phyloP scores from a whole-genome alignment of 306 rosid species.

The Dicorynia guianensis region DNA sequence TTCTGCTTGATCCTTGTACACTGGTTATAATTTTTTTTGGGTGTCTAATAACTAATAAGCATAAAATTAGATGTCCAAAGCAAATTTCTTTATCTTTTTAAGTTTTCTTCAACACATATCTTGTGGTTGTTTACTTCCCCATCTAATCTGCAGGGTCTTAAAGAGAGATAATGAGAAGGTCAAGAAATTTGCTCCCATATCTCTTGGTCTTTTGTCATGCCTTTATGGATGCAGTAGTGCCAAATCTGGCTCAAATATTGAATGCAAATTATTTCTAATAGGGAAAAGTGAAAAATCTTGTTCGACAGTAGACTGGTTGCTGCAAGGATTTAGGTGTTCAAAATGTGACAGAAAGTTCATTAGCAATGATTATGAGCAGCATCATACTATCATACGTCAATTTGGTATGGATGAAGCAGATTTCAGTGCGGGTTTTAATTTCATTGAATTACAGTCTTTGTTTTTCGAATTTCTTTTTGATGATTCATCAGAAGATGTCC shows the following conservation, averaged over 20 bases:
- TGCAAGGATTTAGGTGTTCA: conserved; percentile 89
- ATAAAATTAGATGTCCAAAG: neutral
- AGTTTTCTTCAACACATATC: neutral
- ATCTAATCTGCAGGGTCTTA: conserved; percentile 59
- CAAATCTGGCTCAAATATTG: conserved; percentile 40
- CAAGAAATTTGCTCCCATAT: conserved; percentile 65
- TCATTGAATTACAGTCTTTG: conserved; percentile 58
- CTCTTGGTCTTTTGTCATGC: conserved; percentile 89
- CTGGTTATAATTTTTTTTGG: conserved; percentile 2
- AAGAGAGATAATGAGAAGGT: conserved; percentile 64
- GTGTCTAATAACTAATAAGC: neutral
- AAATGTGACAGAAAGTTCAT: conserved; percentile 67
- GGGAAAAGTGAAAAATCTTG: conserved; percentile 49
- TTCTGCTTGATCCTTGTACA: conserved; percentile 1
- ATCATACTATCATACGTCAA: conserved; percentile 47
- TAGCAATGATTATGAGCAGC: conserved; percentile 41
- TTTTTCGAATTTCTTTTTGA: conserved; percentile 81
- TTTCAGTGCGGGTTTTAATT: conserved; percentile 56
- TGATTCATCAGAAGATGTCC: conserved; percentile 84
- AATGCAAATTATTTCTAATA: conserved; percentile 64
- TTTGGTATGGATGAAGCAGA: conserved; percentile 47
- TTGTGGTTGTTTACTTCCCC: conserved; percentile 40
- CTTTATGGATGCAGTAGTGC: conserved; percentile 74
- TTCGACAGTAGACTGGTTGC: conserved; percentile 63
- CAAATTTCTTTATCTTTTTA: neutral